Percentiles rank a stretch among this genome's conserved stretches.
Conservation (phyloP, 345 rosid genomes). For the Eucalyptus curtisii region DNA sequence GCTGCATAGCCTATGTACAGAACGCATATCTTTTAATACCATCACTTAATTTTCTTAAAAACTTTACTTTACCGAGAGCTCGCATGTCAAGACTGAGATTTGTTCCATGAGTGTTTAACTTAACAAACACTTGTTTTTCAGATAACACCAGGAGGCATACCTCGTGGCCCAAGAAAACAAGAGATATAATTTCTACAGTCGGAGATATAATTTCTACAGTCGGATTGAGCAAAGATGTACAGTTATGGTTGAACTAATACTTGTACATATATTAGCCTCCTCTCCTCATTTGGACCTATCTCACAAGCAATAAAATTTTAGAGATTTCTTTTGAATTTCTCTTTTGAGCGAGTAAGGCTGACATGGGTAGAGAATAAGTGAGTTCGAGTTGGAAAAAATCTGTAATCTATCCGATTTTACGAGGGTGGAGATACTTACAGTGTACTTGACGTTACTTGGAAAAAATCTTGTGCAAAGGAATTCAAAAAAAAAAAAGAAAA, state of each 20-base stretch:
- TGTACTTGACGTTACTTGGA: neutral
- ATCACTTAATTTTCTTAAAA: neutral
- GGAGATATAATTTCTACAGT: too few relatives aligned
- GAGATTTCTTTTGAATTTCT: too few relatives aligned
- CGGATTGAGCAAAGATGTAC: too few relatives aligned
- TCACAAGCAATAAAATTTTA: too few relatives aligned
- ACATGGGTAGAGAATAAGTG: too few relatives aligned
- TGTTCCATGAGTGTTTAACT: slow-evolving; percentile 6
- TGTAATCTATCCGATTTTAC: too few relatives aligned
- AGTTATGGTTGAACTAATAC: too few relatives aligned
- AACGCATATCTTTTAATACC: neutral
- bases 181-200: too few relatives aligned
- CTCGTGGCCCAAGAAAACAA: too few relatives aligned
- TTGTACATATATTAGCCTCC: too few relatives aligned
- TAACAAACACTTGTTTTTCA: slow-evolving; percentile 49
- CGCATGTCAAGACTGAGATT: neutral
- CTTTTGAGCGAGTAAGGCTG: accelerated
- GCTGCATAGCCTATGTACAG: neutral
- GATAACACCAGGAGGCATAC: slow-evolving; percentile 61
- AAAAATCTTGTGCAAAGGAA: neutral
- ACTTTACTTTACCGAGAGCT: neutral
- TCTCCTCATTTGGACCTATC: too few relatives aligned
- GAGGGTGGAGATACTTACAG: accelerated
- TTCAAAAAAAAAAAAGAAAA: accelerated
- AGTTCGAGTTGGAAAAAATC: too few relatives aligned